Conservation (phyloP, 2,329 filamentous ascomycete genomes). For the Venturia carpophila region DNA sequence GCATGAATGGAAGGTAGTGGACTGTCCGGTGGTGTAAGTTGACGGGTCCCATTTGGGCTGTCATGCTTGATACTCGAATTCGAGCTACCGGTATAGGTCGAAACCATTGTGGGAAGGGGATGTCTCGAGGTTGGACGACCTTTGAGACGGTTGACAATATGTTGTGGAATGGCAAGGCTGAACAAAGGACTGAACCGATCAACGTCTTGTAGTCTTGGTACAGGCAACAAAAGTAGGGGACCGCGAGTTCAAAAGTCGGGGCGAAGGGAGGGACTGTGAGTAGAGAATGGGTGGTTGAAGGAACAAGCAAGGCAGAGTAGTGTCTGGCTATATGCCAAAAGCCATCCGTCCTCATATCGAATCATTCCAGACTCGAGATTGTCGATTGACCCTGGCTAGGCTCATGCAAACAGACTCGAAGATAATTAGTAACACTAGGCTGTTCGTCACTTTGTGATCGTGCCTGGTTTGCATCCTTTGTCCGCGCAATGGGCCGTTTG, state of each 20-base stretch:
- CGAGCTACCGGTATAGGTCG: not conserved
- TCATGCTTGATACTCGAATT: not conserved
- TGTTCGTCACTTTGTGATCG: slow-evolving; percentile 12
- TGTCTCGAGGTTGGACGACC: not conserved
- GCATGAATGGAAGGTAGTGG: slow-evolving; percentile 9
- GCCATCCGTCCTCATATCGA: not conserved
- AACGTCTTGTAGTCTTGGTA: not conserved
- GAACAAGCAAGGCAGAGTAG: not conserved
- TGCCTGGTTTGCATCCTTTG: slow-evolving; percentile 9
- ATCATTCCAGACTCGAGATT: slow-evolving; percentile 14
- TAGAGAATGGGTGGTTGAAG: not conserved
- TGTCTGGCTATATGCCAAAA: not conserved
- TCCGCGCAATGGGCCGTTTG: slow-evolving; percentile 7
- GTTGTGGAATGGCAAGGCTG: slow-evolving; percentile 2
- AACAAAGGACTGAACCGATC: not conserved
- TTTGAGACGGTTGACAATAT: not conserved
- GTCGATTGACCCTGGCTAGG: slow-evolving; percentile 6
- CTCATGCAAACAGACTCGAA: slow-evolving; percentile 11
- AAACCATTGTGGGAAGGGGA: not conserved
- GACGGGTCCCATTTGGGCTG: not conserved
- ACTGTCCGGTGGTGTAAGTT: slow-evolving; percentile 17
- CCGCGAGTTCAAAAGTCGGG: not conserved
- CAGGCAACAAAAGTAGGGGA: not conserved
- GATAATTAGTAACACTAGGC: not conserved
- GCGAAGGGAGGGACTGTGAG: not conserved